A percentile compares a stretch with the other conserved stretches of the same genome.
Conservation (phyloP, 176 grass and related monocot genomes). For the Lolium multiflorum region DNA sequence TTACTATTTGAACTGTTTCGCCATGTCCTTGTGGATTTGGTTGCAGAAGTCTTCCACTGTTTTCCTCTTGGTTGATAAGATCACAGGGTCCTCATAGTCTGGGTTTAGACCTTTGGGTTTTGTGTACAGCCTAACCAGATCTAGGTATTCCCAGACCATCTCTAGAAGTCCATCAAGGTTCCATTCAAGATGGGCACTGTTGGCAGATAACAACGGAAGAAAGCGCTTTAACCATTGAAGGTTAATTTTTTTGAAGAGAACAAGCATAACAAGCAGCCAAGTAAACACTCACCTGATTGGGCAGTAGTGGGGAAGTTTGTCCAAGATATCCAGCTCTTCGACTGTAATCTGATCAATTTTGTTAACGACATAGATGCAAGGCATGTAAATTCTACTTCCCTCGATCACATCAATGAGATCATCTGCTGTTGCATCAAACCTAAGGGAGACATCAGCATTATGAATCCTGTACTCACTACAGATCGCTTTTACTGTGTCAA, state of each 20-base stretch:
- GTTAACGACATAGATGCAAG: slow-evolving; percentile 95
- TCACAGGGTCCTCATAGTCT: slow-evolving; percentile 97
- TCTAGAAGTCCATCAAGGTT: slow-evolving; percentile 91
- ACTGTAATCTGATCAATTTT: slow-evolving; percentile 98
- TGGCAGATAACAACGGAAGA: not conserved
- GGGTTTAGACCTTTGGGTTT: slow-evolving; percentile 96
- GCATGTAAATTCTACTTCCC: slow-evolving; percentile 94
- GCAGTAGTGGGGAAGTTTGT: slow-evolving; percentile 99
- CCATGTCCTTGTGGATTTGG: slow-evolving; percentile 97
- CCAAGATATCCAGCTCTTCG: slow-evolving; percentile 95
- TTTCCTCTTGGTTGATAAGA: slow-evolving; percentile 79
- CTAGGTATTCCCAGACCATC: slow-evolving; percentile 94
- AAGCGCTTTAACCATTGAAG: not conserved
- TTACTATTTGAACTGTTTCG: slow-evolving; percentile 98
- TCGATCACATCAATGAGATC: slow-evolving; percentile 98
- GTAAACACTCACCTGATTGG: slow-evolving; percentile 69
- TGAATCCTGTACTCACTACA: slow-evolving; percentile 98
- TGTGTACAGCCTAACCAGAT: slow-evolving; percentile 93
- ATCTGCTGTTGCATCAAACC: slow-evolving; percentile 95
- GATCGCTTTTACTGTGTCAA: slow-evolving; percentile 96
- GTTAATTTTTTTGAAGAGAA: not conserved
- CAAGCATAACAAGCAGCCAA: slow-evolving; percentile 1
- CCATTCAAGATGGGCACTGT: slow-evolving; percentile 91
- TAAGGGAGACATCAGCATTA: slow-evolving; percentile 90
- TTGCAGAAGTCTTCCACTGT: slow-evolving; percentile 93